Percentiles rank a stretch among this genome's conserved stretches.
Conservation (phyloP, 1,139 yeast species). For the Yamadazyma siamensis region DNA sequence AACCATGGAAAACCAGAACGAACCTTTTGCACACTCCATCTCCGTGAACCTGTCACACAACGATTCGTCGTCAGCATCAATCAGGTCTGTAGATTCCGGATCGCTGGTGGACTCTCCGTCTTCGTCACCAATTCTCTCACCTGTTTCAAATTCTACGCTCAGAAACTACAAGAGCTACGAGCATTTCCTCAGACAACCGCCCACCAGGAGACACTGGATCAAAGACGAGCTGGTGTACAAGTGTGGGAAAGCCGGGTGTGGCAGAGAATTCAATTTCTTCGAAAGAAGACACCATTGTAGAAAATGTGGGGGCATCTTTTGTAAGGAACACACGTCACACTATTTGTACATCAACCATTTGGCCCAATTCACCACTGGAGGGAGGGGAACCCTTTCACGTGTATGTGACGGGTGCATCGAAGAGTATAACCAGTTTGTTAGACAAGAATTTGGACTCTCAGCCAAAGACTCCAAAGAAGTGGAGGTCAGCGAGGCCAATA, state of each 20-base stretch:
- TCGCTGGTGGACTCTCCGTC: slow-evolving; percentile 27
- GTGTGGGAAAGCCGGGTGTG: slow-evolving; percentile 62
- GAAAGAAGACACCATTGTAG: slow-evolving; percentile 94
- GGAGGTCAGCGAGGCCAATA: not conserved
- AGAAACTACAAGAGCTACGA: slow-evolving; percentile 19
- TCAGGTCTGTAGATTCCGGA: slow-evolving; percentile 36
- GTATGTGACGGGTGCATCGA: slow-evolving; percentile 76
- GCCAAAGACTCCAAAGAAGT: not conserved
- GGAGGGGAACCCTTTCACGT: slow-evolving; percentile 68
- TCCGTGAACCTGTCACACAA: slow-evolving; percentile 6
- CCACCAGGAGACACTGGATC: slow-evolving; percentile 74
- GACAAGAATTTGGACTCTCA: slow-evolving; percentile 36
- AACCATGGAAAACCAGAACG: slow-evolving; percentile 16
- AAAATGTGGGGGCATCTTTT: slow-evolving; percentile 88
- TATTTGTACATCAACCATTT: slow-evolving; percentile 59
- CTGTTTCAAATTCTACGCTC: slow-evolving; percentile 7
- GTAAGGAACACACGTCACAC: slow-evolving; percentile 64
- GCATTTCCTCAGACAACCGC: slow-evolving; percentile 39
- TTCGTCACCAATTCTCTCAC: slow-evolving; percentile 13
- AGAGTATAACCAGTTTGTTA: slow-evolving; percentile 58
- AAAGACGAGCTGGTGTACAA: slow-evolving; percentile 61
- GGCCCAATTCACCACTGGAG: slow-evolving; percentile 75
- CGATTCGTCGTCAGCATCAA: slow-evolving; percentile 25
- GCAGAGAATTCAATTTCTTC: slow-evolving; percentile 61
- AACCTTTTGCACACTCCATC: not conserved